Evolutionary conservation across 2,329 filamentous ascomycete species (phyloP), one percentile per base, ranked within the genome.

Genomic region (Lachnellula hyalina): DNA sequence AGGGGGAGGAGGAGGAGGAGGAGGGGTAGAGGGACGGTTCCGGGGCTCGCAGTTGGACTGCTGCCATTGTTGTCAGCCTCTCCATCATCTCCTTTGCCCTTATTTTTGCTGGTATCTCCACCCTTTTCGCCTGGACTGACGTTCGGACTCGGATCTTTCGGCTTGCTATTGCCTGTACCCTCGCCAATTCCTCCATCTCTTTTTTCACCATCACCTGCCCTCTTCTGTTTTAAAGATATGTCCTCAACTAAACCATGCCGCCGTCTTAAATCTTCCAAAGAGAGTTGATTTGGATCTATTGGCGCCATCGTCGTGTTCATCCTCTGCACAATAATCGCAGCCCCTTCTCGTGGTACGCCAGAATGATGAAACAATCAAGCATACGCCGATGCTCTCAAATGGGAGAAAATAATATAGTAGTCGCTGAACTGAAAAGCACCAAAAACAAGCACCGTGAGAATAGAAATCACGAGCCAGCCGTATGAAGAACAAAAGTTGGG

Each of bases 241-340:
- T 32, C 50, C 6, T 54, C 15, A 12, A 32, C 15, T 41, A 49
- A 23, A 49, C 56, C 48, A 47, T 59, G 44, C 34, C 55, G 60
- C 50, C 46, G 51, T 17, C 35, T 53, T 49, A 61, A 38, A 42
- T 59, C 51, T 19, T 52, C 48, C 36, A 62, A 40, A 9, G 58
- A 48, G 38, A 46, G 41, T 15, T 59, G 55, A 54, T 58, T 42
- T 41, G 61, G 55, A 55, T 66, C 62, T 36, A 64, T 49, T 47
- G 66, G 66, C 54, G 67, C 63, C 67, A 69, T 69, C 55, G 61
- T 66, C 52, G 44, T 61, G 47, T 64, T 64, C 64, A 68, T 67
- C 57, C 56, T 63, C 63, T 62, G 58, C 61, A 57, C 59, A 58
- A 53, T 53, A 51, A 53, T 52, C 48, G 51, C 53, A 56, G 53